A percentile compares a stretch with the other conserved stretches of the same genome.
Conservation (phyloP, 116 monocot genomes). For the Zostera marina region DNA sequence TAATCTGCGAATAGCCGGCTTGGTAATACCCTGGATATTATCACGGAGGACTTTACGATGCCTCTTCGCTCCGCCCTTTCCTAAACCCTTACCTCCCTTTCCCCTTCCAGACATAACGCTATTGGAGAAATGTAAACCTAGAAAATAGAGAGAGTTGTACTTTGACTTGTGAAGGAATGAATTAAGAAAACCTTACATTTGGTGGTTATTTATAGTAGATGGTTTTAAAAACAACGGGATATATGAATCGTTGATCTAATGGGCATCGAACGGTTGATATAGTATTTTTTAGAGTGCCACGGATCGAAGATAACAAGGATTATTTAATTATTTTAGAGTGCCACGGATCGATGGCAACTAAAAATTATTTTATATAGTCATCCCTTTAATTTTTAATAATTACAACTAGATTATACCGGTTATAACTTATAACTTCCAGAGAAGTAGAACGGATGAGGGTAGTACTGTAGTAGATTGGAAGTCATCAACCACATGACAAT, state of each 20-base stretch:
- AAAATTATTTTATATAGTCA: not conserved
- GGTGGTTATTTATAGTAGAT: not conserved
- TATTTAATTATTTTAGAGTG: not conserved
- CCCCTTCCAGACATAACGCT: conserved; percentile 1
- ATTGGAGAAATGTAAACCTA: not conserved
- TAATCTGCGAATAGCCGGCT: too few species aligned
- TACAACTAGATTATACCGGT: too few species aligned
- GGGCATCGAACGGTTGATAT: not conserved
- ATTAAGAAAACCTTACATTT: too few species aligned
- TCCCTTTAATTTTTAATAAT: too few species aligned
- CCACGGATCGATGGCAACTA: conserved; percentile 5
- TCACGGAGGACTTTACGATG: too few species aligned
- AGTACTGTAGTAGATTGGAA: too few species aligned
- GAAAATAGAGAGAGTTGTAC: not conserved
- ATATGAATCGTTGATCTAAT: not conserved
- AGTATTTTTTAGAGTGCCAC: not conserved
- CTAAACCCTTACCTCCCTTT: not conserved
- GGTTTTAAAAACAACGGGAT: not conserved
- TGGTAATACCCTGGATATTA: too few species aligned
- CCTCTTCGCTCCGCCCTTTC: not conserved
- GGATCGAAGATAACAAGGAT: conserved; percentile 1
- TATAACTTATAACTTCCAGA: too few species aligned
- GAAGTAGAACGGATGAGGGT: too few species aligned
- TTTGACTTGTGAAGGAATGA: too few species aligned
- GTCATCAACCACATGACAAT: too few species aligned